Conservation (phyloP, 495 filamentous ascomycete genomes). For the Aspergillus conjunctus region DNA sequence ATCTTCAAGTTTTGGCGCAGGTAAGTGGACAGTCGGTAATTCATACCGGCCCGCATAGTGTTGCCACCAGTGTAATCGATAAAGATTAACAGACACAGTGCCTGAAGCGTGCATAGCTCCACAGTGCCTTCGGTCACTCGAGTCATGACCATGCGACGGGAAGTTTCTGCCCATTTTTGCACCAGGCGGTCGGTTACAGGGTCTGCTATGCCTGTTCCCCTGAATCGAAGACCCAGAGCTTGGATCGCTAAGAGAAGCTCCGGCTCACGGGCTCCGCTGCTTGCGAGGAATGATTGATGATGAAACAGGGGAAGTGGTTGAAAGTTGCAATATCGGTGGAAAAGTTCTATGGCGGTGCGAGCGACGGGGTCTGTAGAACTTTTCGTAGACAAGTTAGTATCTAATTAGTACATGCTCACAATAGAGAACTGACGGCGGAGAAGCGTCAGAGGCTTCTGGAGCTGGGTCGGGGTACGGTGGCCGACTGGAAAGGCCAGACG, state of each 20-base stretch:
- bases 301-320: conserved; percentile 12
- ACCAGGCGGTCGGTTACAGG: conserved; percentile 4
- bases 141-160: conserved; percentile 8
- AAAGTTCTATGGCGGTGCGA: conserved; percentile 8
- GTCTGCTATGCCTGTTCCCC: conserved; percentile 3
- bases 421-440: neutral
- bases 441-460: neutral
- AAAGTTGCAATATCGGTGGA: conserved; percentile 12
- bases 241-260: conserved; percentile 17
- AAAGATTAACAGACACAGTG: conserved; percentile 10
- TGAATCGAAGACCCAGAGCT: conserved; percentile 16
- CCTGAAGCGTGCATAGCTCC: conserved; percentile 11
- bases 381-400: neutral
- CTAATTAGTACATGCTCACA: too few relatives aligned
- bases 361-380: neutral
- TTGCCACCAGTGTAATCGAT: conserved; percentile 11
- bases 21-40: conserved; percentile 3
- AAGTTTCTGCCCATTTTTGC: conserved; percentile 10
- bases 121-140: conserved; percentile 6
- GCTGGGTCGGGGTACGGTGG: neutral
- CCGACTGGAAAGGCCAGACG: neutral
- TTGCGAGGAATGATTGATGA: conserved; percentile 1
- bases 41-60: conserved; percentile 5
- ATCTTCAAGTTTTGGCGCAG: conserved; percentile 3
- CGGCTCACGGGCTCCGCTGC: conserved; percentile 1